phyloP scores from a whole-genome alignment of 2,329 filamentous ascomycete species.

The Ceratocystis lukuohia region DNA sequence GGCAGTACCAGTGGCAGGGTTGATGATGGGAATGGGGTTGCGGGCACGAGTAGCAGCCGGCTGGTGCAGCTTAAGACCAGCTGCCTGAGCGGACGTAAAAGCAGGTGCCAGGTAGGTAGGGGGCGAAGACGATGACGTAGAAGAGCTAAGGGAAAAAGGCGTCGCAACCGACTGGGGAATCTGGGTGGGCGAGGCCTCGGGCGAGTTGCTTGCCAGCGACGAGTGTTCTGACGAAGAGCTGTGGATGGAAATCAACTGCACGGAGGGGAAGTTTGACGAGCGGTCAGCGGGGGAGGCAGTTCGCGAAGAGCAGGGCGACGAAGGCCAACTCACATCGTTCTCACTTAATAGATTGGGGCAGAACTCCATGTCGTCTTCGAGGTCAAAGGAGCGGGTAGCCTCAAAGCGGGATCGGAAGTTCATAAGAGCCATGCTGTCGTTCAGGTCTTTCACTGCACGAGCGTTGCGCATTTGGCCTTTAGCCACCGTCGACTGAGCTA shows the following conservation, averaged over 20 bases:
- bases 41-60: constrained; percentile 76
- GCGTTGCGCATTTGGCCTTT: constrained; percentile 80
- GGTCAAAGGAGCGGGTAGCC: constrained; percentile 81
- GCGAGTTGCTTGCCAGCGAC: constrained; percentile 86
- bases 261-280: constrained; percentile 21
- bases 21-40: constrained; percentile 96
- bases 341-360: constrained; percentile 86
- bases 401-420: constrained; percentile 82
- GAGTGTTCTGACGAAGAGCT: constrained; percentile 90
- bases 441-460: constrained; percentile 61
- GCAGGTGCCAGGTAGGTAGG: constrained; percentile 55
- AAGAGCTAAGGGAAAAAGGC: constrained; percentile 58
- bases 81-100: constrained; percentile 50
- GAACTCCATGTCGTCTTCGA: constrained; percentile 93
- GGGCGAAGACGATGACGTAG: constrained; percentile 21
- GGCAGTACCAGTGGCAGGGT: constrained; percentile 77
- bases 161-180: constrained; percentile 68
- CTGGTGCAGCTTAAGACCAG: constrained; percentile 73
- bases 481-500: constrained; percentile 44
- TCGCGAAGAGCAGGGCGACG: constrained; percentile 19
- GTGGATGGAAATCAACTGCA: constrained; percentile 77
- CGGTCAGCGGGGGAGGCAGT: constrained; percentile 26
- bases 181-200: constrained; percentile 80
- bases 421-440: constrained; percentile 53
- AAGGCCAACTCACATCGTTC: constrained; percentile 59